phyloP scores from a whole-genome alignment of 305 asterid species.

The Caryopteris hybrid region DNA sequence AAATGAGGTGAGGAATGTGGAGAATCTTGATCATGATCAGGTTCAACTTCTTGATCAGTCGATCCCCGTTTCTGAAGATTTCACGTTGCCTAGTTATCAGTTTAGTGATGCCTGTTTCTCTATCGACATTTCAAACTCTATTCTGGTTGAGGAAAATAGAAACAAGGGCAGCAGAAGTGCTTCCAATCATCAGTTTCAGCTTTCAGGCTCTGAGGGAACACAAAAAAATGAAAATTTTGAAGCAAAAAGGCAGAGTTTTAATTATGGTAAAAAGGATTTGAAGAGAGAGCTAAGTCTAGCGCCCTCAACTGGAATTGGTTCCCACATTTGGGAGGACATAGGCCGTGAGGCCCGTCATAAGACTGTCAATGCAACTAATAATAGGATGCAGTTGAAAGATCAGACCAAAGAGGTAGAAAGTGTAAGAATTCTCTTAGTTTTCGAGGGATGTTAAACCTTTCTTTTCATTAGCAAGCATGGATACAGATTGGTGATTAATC shows the following conservation, averaged over 20 bases:
- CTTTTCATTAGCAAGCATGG: neutral
- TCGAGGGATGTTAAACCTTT: neutral
- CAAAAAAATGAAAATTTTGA: neutral
- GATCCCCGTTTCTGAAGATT: constrained; percentile 13
- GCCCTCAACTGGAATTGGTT: constrained; percentile 19
- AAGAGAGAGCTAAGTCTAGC: constrained; percentile 16
- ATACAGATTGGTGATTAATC: neutral
- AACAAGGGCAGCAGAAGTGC: no score
- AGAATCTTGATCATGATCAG: constrained; percentile 7
- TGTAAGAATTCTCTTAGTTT: constrained; percentile 14
- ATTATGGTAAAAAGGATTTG: constrained; percentile 4
- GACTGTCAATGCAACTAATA: neutral
- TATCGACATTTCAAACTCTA: constrained; percentile 41
- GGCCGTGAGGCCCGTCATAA: constrained; percentile 19
- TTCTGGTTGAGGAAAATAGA: constrained; percentile 16
- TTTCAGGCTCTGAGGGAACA: no score
- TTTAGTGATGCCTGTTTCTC: constrained; percentile 58
- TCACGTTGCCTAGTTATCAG: constrained; percentile 34
- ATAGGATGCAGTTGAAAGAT: neutral
- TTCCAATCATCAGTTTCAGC: no score
- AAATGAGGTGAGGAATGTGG: neutral
- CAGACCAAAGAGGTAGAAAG: neutral
- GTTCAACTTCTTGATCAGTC: no score
- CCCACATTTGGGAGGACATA: constrained; percentile 37
- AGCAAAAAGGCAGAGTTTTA: constrained; percentile 9